phyloP scores from a whole-genome alignment of 139 green algal genomes.

The Coccomyxa sp. region DNA sequence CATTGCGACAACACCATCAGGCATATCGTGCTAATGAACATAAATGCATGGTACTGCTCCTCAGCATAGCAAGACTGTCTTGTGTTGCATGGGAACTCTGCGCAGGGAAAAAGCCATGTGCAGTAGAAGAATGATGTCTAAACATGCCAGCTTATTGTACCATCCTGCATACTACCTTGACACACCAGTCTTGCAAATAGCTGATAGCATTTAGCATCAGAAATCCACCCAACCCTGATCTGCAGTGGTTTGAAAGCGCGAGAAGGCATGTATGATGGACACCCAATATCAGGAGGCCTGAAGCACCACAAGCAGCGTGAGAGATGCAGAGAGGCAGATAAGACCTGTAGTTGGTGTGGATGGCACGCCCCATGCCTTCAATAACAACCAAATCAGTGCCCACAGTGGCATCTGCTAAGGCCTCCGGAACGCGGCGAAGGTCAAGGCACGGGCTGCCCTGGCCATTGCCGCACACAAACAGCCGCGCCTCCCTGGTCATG shows the following conservation, averaged over 20 bases:
- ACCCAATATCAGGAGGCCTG: no score
- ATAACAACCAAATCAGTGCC: conserved; percentile 91
- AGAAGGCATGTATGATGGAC: no score
- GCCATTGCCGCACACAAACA: conserved; percentile 82
- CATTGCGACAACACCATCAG: conserved; percentile 55
- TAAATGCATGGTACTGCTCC: not conserved
- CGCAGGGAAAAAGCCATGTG: not conserved
- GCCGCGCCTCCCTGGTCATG: conserved; percentile 30
- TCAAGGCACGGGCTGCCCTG: conserved; percentile 92
- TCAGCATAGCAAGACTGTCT: not conserved
- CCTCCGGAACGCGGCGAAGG: conserved; percentile 73
- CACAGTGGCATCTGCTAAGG: conserved; percentile 62
- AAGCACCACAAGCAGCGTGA: not conserved
- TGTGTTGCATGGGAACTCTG: not conserved
- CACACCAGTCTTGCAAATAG: no score
- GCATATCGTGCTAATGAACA: not conserved
- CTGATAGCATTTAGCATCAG: no score
- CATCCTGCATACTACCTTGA: no score
- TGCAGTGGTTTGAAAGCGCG: no score
- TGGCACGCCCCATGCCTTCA: conserved; percentile 89
- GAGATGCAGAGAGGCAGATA: not conserved
- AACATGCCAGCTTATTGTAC: no score
- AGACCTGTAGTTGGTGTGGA: conserved; percentile 76
- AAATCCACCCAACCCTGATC: no score
- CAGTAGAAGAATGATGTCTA: no score